Percentiles rank a stretch among this genome's conserved stretches.
These are phyloP conservation scores for Aquilaria yunnanensis DNA, from an alignment of 345 rosid genomes.

Conservation along the genomic window DNA sequence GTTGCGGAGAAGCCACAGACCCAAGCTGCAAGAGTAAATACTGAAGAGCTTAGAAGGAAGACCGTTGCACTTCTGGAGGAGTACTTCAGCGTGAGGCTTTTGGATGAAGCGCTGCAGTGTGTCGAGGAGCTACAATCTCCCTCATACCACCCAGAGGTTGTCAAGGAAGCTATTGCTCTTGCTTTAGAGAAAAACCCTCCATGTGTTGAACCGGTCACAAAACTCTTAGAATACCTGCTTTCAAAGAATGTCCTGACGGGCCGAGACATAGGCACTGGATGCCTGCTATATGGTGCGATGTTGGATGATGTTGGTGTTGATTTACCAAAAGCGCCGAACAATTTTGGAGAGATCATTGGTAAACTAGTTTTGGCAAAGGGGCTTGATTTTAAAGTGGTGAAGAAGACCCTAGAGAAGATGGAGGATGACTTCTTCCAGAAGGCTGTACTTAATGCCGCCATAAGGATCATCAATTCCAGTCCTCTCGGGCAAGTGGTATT, in stretches of 20 bases:
- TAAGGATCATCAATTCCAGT: slow-evolving; percentile 29
- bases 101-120: slow-evolving; percentile 72
- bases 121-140: slow-evolving; percentile 66
- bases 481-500: slow-evolving; percentile 33
- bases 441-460: slow-evolving; percentile 46
- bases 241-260: slow-evolving; percentile 39
- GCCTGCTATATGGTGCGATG: slow-evolving; percentile 57
- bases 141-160: slow-evolving; percentile 62
- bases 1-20: slow-evolving; percentile 23
- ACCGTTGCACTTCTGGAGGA: slow-evolving; percentile 69
- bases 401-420: slow-evolving; percentile 56
- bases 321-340: slow-evolving; percentile 69
- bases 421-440: slow-evolving; percentile 58
- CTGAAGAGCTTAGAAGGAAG: slow-evolving; percentile 51
- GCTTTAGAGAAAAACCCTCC: slow-evolving; percentile 75
- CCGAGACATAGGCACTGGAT: slow-evolving; percentile 54
- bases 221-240: slow-evolving; percentile 46
- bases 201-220: slow-evolving; percentile 35
- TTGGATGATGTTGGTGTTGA: slow-evolving; percentile 87
- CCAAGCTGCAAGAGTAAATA: slow-evolving; percentile 28
- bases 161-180: slow-evolving; percentile 70
- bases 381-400: slow-evolving; percentile 46
- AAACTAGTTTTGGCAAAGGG: slow-evolving; percentile 44
- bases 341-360: slow-evolving; percentile 76
- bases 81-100: slow-evolving; percentile 43